These are phyloP conservation scores for Priceomyces castillae DNA, from an alignment of 805 yeast genomes.

Conservation along the genomic window DNA sequence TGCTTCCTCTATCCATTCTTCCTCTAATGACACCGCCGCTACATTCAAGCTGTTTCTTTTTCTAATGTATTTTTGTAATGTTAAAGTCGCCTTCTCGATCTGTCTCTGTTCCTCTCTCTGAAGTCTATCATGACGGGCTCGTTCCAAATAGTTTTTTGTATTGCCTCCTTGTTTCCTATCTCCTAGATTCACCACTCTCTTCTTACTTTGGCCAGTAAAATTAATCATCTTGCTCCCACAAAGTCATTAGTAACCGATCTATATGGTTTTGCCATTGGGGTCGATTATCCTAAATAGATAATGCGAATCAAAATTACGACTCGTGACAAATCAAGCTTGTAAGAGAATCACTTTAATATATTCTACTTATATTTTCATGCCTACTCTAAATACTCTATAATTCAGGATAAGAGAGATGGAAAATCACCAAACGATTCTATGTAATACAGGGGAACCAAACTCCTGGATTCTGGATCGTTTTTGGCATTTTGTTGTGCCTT, in stretches of 20 bases:
- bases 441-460: slow-evolving; percentile 26
- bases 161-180: slow-evolving; percentile 40
- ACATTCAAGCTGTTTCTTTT: slow-evolving; percentile 31
- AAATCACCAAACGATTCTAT: slow-evolving; percentile 34
- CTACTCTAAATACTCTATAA: not conserved
- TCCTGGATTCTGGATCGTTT: slow-evolving; percentile 10
- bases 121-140: slow-evolving; percentile 63
- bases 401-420: slow-evolving; percentile 7
- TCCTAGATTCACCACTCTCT: slow-evolving; percentile 64
- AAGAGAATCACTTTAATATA: too few relatives aligned
- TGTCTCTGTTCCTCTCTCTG: slow-evolving; percentile 57
- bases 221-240: slow-evolving; percentile 37
- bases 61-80: slow-evolving; percentile 51
- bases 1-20: slow-evolving; percentile 14
- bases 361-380: not conserved
- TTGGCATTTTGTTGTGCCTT: slow-evolving; percentile 8
- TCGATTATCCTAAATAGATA: not conserved
- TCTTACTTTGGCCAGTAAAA: slow-evolving; percentile 66
- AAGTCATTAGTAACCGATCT: not conserved
- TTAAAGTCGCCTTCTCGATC: slow-evolving; percentile 46
- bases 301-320: not conserved
- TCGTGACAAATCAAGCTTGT: not conserved
- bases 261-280: not conserved
- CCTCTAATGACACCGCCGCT: slow-evolving; percentile 16
- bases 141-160: slow-evolving; percentile 45